phyloP scores from a whole-genome alignment of 2,329 filamentous ascomycete genomes.

The Penicillium vulpinum region DNA sequence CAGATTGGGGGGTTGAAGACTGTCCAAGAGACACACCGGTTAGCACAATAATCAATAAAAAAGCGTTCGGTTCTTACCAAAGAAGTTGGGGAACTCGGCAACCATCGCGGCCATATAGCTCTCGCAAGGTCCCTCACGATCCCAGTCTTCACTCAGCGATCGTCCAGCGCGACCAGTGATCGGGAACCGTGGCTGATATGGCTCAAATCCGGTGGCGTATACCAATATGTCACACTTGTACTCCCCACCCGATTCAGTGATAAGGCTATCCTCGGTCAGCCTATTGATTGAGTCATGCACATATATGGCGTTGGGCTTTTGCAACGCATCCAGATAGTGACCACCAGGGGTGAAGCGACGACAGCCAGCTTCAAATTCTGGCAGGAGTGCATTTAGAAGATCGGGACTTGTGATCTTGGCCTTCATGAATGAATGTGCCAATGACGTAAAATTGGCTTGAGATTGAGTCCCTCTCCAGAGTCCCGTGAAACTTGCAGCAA shows the following conservation, averaged over 20 bases:
- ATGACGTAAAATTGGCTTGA: slow-evolving; percentile 3
- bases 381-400: background rate
- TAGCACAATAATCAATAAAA: background rate
- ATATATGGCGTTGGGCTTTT: slow-evolving; percentile 4
- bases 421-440: slow-evolving; percentile 8
- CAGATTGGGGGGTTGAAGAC: slow-evolving; percentile 12
- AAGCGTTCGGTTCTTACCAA: background rate
- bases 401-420: slow-evolving; percentile 1
- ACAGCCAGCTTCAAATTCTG: slow-evolving; percentile 12
- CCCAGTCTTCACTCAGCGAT: slow-evolving; percentile 2
- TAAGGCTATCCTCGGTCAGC: slow-evolving; percentile 6
- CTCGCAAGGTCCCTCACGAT: slow-evolving; percentile 7
- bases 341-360: slow-evolving; percentile 9
- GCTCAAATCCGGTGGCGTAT: slow-evolving; percentile 8
- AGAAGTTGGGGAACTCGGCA: slow-evolving; percentile 8
- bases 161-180: slow-evolving; percentile 1
- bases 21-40: background rate
- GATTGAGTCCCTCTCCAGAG: slow-evolving; percentile 7
- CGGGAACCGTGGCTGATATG: slow-evolving; percentile 10
- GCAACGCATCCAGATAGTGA: slow-evolving; percentile 8
- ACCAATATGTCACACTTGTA: slow-evolving; percentile 3
- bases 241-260: background rate
- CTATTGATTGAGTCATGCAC: slow-evolving; percentile 3
- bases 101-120: slow-evolving; percentile 13
- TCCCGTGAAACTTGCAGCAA: slow-evolving; percentile 4